A percentile compares a stretch with the other conserved stretches of the same genome.
Conservation (phyloP, 192 early-diverging fungal genomes). For the Coemansia sp. region DNA sequence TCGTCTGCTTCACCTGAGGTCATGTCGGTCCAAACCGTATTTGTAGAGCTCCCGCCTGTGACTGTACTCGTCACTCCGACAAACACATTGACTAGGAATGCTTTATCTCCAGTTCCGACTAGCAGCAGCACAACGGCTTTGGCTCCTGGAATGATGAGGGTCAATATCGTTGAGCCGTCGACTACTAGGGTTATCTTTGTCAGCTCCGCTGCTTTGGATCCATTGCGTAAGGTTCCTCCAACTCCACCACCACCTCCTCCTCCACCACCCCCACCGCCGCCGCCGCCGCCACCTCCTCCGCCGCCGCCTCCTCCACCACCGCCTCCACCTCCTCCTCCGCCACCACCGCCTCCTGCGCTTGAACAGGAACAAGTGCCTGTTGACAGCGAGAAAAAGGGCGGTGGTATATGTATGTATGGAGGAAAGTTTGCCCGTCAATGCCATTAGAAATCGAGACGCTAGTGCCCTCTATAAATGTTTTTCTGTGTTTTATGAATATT, state of each 20-base stretch:
- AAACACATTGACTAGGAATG: neutral
- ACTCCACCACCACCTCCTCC: neutral
- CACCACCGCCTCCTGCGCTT: neutral
- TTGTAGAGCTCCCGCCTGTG: neutral
- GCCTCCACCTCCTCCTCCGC: neutral
- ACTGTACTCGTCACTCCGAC: constrained; percentile 8
- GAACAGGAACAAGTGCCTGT: neutral
- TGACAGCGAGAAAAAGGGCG: neutral
- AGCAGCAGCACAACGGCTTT: neutral
- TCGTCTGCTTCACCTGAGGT: neutral
- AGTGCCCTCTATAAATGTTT: neutral
- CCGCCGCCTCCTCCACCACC: neutral
- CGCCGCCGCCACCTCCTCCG: neutral
- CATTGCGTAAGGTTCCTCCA: neutral
- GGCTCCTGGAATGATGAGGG: constrained; percentile 1
- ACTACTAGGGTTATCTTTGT: neutral
- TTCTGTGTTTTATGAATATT: neutral
- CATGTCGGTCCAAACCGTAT: neutral
- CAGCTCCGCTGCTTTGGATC: neutral
- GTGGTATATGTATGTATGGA: constrained; percentile 1
- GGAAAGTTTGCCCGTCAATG: constrained; percentile 1
- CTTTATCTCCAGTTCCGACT: neutral
- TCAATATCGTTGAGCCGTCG: neutral
- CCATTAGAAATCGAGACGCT: neutral
- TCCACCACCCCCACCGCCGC: neutral